Evolutionary conservation across 176 grass and related monocot species (phyloP).

Genomic region (Tillandsia fasciculata): DNA sequence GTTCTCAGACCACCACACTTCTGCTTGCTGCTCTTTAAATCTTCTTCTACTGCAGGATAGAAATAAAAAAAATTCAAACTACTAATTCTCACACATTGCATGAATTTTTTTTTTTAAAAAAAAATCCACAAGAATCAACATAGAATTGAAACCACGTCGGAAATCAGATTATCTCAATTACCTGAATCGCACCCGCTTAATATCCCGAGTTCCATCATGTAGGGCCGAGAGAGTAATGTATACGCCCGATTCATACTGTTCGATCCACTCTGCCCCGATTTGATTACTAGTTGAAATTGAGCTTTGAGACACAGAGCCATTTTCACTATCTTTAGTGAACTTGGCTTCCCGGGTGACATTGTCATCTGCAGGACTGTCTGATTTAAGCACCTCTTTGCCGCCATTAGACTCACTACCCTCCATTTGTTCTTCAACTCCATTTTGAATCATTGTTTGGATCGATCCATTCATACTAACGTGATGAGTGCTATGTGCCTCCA

Average conservation of each 20-base stretch:
- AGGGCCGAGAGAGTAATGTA: slow-evolving; percentile 76
- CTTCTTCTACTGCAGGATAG: slow-evolving; percentile 47
- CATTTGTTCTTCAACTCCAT: slow-evolving; percentile 17
- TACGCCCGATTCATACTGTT: slow-evolving; percentile 84
- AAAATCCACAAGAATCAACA: no score
- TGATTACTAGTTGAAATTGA: slow-evolving; percentile 35
- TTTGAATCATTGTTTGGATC: slow-evolving; percentile 41
- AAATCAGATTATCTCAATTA: slow-evolving; percentile 8
- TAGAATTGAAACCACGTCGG: no score
- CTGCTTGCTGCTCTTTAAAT: slow-evolving; percentile 88
- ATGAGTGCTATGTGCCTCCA: slow-evolving; percentile 27
- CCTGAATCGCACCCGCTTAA: slow-evolving; percentile 91
- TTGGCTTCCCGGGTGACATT: slow-evolving; percentile 33
- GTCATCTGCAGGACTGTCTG: slow-evolving; percentile 29
- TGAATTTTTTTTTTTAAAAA: no score
- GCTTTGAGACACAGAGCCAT: slow-evolving; percentile 46
- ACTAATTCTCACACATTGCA: no score
- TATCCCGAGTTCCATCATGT: slow-evolving; percentile 66
- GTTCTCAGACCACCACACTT: slow-evolving; percentile 96
- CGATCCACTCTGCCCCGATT: slow-evolving; percentile 80
- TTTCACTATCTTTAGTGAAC: slow-evolving; percentile 45
- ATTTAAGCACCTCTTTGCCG: slow-evolving; percentile 31
- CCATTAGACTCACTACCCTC: slow-evolving; percentile 25
- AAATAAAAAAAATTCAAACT: no score
- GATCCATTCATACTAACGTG: slow-evolving; percentile 41